Evolutionary conservation across 345 rosid species (phyloP).

Genomic region (Diplotaxis tenuifolia): DNA sequence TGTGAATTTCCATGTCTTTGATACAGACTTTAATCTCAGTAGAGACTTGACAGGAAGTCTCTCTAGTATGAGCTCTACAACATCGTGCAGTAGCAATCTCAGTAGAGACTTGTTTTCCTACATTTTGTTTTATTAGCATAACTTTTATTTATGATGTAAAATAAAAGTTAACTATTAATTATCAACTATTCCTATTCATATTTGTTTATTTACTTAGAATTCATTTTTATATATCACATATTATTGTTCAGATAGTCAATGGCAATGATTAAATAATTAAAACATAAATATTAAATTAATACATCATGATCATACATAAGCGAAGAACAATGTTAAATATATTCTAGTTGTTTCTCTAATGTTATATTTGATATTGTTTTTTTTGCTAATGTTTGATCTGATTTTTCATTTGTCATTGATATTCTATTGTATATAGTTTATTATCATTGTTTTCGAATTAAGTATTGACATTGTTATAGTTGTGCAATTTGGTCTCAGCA

Average conservation of each 20-base stretch:
- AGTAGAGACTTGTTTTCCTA: no score
- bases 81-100: no score
- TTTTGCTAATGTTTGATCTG: background rate
- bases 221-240: background rate
- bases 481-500: background rate
- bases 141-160: background rate
- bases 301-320: background rate
- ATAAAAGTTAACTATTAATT: no score
- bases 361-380: background rate
- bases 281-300: no score
- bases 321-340: background rate
- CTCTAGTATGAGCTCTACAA: no score
- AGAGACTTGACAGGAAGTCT: no score
- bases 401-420: background rate
- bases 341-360: background rate
- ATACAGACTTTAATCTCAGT: no score
- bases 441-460: no score
- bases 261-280: background rate
- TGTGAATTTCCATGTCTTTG: no score
- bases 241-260: background rate
- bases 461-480: background rate
- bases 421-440: background rate
- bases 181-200: background rate
- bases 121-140: background rate
- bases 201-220: background rate